Base-by-base conservation (phyloP, 208 protist genomes). In the Crithidia expoeki region DNA sequence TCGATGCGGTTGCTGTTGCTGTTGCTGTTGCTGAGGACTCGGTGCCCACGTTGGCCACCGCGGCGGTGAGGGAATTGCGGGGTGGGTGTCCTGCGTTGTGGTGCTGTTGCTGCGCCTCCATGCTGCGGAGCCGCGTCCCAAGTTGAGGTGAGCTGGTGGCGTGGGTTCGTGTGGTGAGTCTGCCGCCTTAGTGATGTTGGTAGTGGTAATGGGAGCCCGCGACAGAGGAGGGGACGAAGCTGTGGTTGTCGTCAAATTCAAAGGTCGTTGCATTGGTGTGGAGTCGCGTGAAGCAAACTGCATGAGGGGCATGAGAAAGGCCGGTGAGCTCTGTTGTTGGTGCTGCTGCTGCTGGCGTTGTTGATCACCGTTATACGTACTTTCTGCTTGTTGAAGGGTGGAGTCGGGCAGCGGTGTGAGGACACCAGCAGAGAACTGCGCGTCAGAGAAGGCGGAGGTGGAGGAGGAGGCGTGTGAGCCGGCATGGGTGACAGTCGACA, bases 391-490 rank as follows among this genome's bases (percentile, higher is more conserved):
- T 38, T 46, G 57, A 14, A 38, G 10, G 28, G 27, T 17, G 23
- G 58, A 36, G 27, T 51, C 40, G 2, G 25, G 40, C 42, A 64
- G 42, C 28, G 58, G 58, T 16, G 58, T 64, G 4, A 64, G 58
- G 2, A 38, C n/a, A 2, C 42, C 42, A 12, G 46, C n/a, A 25
- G 58, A 36, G 40, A 49, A 25, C 11, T 0, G n/a, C 3, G 56
- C 56, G 4, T 23, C 38, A 3, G n/a, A 25, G n/a, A 19, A 49
- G 36, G 33, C 2, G 21, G 52, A 33, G 16, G 52, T 12, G 16
- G 52, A 57, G 12, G 56, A 62, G 38, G 56, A 46, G 12, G 21
- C 17, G 27, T 50, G 58, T 44, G 42, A 25, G 49, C 23, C 30
- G 49, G 10, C 49, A 2, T 7, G 17, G 10, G 16, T 19, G 16